Percentiles rank a stretch among this genome's conserved stretches.
Conservation (phyloP, 2,329 filamentous ascomycete genomes). For the Zarea fungicola region DNA sequence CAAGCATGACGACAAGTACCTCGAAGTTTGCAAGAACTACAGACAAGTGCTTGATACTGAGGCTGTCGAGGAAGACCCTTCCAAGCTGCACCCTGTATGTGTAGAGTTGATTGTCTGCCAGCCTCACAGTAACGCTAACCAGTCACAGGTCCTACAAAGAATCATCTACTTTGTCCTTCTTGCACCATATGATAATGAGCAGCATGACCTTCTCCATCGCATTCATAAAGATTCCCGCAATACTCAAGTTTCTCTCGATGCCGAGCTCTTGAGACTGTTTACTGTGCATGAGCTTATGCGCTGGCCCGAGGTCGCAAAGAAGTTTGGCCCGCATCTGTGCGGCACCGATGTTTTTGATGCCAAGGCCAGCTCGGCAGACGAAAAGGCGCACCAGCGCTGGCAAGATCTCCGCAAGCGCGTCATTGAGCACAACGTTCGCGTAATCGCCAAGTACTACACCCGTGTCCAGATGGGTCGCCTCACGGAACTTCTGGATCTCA, state of each 20-base stretch:
- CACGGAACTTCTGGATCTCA: slow-evolving; percentile 84
- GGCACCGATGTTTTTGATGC: slow-evolving; percentile 84
- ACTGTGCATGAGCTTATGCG: slow-evolving; percentile 96
- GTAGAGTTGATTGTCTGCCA: not conserved
- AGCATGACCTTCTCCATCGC: slow-evolving; percentile 93
- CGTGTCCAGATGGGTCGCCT: slow-evolving; percentile 89
- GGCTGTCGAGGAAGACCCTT: slow-evolving; percentile 83
- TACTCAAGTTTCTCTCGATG: slow-evolving; percentile 69
- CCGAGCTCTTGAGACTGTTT: slow-evolving; percentile 86
- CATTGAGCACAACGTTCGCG: slow-evolving; percentile 97
- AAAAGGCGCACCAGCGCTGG: slow-evolving; percentile 83
- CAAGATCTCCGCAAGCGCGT: slow-evolving; percentile 94
- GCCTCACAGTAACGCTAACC: slow-evolving; percentile 16
- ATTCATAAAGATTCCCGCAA: slow-evolving; percentile 83
- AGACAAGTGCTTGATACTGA: slow-evolving; percentile 94
- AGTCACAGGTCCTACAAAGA: slow-evolving; percentile 71
- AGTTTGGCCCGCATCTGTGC: slow-evolving; percentile 84
- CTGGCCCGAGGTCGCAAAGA: slow-evolving; percentile 88
- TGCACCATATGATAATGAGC: slow-evolving; percentile 95
- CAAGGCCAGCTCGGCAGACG: slow-evolving; percentile 59
- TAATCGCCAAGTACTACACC: slow-evolving; percentile 98
- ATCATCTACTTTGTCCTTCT: slow-evolving; percentile 98
- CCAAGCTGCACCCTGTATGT: slow-evolving; percentile 78
- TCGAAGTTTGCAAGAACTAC: slow-evolving; percentile 98
- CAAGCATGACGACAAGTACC: slow-evolving; percentile 95